Conservation (phyloP, 2,329 filamentous ascomycete genomes). For the Pyrenochaeta sp. region DNA sequence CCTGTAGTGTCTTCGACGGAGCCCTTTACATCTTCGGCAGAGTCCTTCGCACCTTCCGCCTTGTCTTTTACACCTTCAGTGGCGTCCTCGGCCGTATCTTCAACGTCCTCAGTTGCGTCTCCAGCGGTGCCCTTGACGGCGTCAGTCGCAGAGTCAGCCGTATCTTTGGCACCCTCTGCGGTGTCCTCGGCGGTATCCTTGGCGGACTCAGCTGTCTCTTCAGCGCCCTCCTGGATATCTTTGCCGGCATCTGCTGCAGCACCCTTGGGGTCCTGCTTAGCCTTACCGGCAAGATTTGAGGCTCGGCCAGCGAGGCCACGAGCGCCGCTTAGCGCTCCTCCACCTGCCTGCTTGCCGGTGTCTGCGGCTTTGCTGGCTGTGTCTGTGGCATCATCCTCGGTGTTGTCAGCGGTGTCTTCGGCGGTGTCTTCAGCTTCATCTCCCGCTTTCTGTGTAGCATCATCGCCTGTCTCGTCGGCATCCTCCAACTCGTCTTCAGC, state of each 20-base stretch:
- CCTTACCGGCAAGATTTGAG: slow-evolving; percentile 56
- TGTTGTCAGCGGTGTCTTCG: slow-evolving; percentile 53
- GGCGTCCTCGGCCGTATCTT: slow-evolving; percentile 35
- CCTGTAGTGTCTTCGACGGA: slow-evolving; percentile 39
- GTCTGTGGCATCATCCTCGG: slow-evolving; percentile 50
- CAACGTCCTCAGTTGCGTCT: slow-evolving; percentile 40
- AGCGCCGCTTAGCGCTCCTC: slow-evolving; percentile 54
- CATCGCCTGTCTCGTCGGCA: slow-evolving; percentile 40
- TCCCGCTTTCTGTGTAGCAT: slow-evolving; percentile 55
- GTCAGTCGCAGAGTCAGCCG: slow-evolving; percentile 51
- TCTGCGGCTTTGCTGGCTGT: slow-evolving; percentile 46
- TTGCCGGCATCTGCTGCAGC: slow-evolving; percentile 50
- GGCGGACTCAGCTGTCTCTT: slow-evolving; percentile 35
- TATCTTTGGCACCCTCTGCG: slow-evolving; percentile 42
- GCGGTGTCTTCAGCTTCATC: slow-evolving; percentile 52
- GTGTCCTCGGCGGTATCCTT: slow-evolving; percentile 48
- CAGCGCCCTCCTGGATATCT: slow-evolving; percentile 46
- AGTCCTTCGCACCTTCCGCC: slow-evolving; percentile 29
- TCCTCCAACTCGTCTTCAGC: slow-evolving; percentile 50
- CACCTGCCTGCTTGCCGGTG: slow-evolving; percentile 43
- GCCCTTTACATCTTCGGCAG: slow-evolving; percentile 39
- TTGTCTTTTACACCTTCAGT: slow-evolving; percentile 35
- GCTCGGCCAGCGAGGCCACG: slow-evolving; percentile 58
- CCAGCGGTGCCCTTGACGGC: slow-evolving; percentile 46
- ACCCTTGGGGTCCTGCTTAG: slow-evolving; percentile 47